Evolutionary conservation across 768 basidiomycete genomes (phyloP).

Genomic region (Lentinula aciculospora): DNA sequence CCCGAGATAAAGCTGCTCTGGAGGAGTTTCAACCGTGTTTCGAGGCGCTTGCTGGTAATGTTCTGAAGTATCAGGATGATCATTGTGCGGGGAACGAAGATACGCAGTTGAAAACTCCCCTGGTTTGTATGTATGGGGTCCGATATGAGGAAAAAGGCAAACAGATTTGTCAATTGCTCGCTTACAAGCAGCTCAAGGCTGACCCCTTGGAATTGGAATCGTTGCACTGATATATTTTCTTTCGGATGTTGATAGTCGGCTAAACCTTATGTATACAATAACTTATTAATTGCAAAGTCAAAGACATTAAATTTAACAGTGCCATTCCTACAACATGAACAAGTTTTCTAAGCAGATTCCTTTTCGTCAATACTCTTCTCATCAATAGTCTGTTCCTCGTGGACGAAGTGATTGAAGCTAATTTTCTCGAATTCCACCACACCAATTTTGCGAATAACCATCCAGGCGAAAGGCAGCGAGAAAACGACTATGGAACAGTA

Average conservation of each 20-base stretch:
- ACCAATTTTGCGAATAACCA: constrained; percentile 24
- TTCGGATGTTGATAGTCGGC: not conserved
- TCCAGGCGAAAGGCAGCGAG: constrained; percentile 25
- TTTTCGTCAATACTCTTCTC: constrained; percentile 6
- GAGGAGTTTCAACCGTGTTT: constrained; percentile 34
- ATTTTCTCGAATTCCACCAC: constrained; percentile 22
- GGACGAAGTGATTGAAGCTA: constrained; percentile 10
- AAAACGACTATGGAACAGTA: constrained; percentile 18
- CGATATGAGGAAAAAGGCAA: constrained; percentile 1
- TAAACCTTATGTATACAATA: no score
- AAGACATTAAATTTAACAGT: no score
- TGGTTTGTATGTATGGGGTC: not conserved
- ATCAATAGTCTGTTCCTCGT: constrained; percentile 2
- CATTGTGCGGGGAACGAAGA: not conserved
- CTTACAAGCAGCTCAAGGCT: not conserved
- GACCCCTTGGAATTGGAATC: not conserved
- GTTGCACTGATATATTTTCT: not conserved
- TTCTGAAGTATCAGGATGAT: not conserved
- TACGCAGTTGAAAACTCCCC: not conserved
- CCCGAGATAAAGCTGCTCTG: constrained; percentile 30
- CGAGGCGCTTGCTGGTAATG: constrained; percentile 8
- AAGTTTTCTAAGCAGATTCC: not conserved
- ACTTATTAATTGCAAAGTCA: no score
- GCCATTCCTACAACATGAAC: no score
- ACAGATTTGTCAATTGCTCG: not conserved